Evolutionary conservation across 257 asterid genomes (phyloP), one percentile per base, ranked within the genome.

Genomic region (Coffea eugenioides): DNA sequence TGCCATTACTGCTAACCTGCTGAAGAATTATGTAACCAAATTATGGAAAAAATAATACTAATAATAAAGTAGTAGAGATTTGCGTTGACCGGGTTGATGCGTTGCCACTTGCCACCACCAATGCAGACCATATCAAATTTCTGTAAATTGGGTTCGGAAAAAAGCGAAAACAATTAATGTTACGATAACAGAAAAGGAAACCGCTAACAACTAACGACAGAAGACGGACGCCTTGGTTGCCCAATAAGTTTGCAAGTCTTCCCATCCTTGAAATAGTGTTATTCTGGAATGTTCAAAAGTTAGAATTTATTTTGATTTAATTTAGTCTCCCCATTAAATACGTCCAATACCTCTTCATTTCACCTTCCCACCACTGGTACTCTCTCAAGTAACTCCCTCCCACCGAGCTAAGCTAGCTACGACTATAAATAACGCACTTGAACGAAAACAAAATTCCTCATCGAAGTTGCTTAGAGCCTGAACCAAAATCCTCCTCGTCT

Each of bases 21-120:
- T 39, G 43, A 39, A 39, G 43, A 39, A 39, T 39, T 39, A 39
- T 3, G 43, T 39, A 3, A 56, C 21, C 1, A 15, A 56, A 56
- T 56, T 56, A 2, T 16, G 31, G 23, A 7, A 21, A 13, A 39
- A 39, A 39, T 3, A 39, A 39, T 3, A 39, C 43, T 39, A 39
- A 2, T 39, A 39, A 39, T 39, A 39, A 39, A 4, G 43, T 10
- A 61, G 43, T 10, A 61, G 43, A 49, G 52, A 27, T 70, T 39
- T 66, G 31, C 54, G 82, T 73, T 80, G 82, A 80, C 78, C 25
- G 27, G 0, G 7, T 49, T 34, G 5, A 12, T 72, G n/a, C 5
- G 43, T n/a, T 23, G 62, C 43, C 21, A 31, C 34, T 31, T 31
- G 75, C 78, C 72, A 46, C 78, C 20, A 57, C 16, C 49, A 6